phyloP scores from a whole-genome alignment of 2,329 filamentous ascomycete genomes.

The Colletotrichum incanum region DNA sequence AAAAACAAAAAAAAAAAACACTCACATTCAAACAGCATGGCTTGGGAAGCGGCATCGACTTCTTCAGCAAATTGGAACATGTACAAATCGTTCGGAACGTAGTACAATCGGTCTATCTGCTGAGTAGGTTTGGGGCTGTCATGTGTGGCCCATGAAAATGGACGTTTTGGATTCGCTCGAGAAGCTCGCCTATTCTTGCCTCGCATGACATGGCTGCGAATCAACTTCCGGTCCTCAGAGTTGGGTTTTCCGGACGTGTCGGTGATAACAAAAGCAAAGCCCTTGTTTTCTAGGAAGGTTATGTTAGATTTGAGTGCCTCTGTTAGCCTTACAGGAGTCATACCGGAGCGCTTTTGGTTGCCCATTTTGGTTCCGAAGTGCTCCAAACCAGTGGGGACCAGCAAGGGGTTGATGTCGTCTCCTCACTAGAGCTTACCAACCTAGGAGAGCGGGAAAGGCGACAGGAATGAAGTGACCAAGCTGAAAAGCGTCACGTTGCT shows the following conservation, averaged over 20 bases:
- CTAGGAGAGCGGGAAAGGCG: neutral
- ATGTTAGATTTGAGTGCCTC: neutral
- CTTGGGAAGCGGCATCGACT: slow-evolving; percentile 20
- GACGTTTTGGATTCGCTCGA: neutral
- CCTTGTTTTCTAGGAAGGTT: slow-evolving; percentile 31
- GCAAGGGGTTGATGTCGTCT: neutral
- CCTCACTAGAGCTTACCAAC: neutral
- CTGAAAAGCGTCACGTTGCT: neutral
- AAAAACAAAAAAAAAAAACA: too few relatives aligned
- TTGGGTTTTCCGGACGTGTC: slow-evolving; percentile 46
- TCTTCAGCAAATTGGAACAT: slow-evolving; percentile 46
- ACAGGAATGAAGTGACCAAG: too few relatives aligned
- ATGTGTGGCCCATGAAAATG: neutral
- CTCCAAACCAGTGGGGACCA: neutral
- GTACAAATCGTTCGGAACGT: slow-evolving; percentile 45
- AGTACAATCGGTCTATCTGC: neutral
- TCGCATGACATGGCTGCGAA: slow-evolving; percentile 44
- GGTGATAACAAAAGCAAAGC: slow-evolving; percentile 50
- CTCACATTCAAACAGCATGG: slow-evolving; percentile 37
- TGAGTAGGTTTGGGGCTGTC: neutral
- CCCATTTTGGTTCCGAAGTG: neutral
- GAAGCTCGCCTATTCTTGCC: slow-evolving; percentile 37
- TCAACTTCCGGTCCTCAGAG: slow-evolving; percentile 46
- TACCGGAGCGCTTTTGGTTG: slow-evolving; percentile 21
- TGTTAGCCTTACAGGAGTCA: neutral